Percentiles rank a stretch among this genome's conserved stretches.
phyloP scores from a whole-genome alignment of 2,329 filamentous ascomycete genomes.

The Colletotrichum euphorbiae region DNA sequence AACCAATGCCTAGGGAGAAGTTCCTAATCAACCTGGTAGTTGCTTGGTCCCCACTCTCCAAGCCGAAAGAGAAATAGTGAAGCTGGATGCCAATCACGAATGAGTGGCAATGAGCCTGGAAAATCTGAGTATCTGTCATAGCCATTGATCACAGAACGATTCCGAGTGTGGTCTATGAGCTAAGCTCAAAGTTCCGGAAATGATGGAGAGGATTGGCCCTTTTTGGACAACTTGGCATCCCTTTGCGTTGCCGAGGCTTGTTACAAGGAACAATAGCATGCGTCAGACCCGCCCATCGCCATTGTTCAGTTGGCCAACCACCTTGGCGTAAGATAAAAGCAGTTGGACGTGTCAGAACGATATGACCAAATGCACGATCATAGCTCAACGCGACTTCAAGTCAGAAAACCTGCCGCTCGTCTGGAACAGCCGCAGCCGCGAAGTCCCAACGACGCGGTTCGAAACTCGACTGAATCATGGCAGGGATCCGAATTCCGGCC shows the following conservation, averaged over 20 bases:
- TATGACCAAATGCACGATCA: background rate
- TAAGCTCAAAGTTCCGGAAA: background rate
- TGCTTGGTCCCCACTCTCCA: constrained; percentile 46
- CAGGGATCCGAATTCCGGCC: background rate
- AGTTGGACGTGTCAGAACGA: constrained; percentile 11
- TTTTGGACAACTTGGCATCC: background rate
- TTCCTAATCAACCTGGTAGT: constrained; percentile 36
- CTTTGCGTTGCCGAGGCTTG: background rate
- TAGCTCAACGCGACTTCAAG: constrained; percentile 3
- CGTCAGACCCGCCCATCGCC: constrained; percentile 1
- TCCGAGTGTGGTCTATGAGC: background rate
- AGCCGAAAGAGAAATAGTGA: constrained; percentile 43
- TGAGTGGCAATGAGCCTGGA: constrained; percentile 4
- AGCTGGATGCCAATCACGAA: constrained; percentile 32
- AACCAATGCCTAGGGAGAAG: constrained; percentile 12
- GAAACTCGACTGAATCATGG: background rate
- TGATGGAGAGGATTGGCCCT: background rate
- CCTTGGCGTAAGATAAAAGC: background rate
- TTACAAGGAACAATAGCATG: background rate
- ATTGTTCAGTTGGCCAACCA: background rate
- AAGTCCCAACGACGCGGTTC: background rate
- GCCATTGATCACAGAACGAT: background rate
- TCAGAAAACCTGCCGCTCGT: constrained; percentile 19
- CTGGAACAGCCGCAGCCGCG: constrained; percentile 8
- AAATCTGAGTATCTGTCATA: background rate